Evolutionary conservation across 331 rosid species (phyloP).

Genomic region (Saraca asoca): DNA sequence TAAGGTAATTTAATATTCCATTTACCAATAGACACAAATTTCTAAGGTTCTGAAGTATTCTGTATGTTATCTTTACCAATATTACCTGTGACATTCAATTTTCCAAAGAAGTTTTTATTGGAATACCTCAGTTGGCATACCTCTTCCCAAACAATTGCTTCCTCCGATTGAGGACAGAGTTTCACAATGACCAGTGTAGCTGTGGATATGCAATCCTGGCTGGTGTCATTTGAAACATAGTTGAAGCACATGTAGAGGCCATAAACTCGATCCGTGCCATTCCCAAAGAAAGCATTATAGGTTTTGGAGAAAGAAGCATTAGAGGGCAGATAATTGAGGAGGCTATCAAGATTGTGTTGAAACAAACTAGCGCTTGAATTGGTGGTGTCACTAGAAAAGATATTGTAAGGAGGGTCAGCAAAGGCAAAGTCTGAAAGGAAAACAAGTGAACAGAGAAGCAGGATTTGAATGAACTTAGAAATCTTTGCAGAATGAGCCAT

Average conservation of each 20-base stretch:
- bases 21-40: slow-evolving; percentile 30
- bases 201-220: slow-evolving; percentile 24
- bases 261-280: slow-evolving; percentile 6
- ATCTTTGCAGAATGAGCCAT: slow-evolving; percentile 24
- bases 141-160: slow-evolving; percentile 42
- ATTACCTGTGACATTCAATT: slow-evolving; percentile 21
- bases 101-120: slow-evolving; percentile 34
- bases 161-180: slow-evolving; percentile 25
- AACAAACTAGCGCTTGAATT: slow-evolving; percentile 35
- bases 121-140: slow-evolving; percentile 37
- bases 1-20: slow-evolving; percentile 13
- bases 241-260: slow-evolving; percentile 39
- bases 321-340: slow-evolving; percentile 42
- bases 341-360: slow-evolving; percentile 39
- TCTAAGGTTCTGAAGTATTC: slow-evolving; percentile 17
- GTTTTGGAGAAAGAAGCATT: slow-evolving; percentile 42
- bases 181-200: too few species aligned
- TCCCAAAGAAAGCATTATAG: slow-evolving; percentile 26
- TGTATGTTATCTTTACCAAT: not conserved
- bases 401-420: slow-evolving; percentile 38
- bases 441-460: not conserved
- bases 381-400: slow-evolving; percentile 44
- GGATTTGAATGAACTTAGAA: slow-evolving; percentile 13
- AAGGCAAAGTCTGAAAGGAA: slow-evolving; percentile 13
- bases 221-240: not conserved